phyloP scores from a whole-genome alignment of 805 yeast genomes.

The Maudiozyma pseudohumilis region DNA sequence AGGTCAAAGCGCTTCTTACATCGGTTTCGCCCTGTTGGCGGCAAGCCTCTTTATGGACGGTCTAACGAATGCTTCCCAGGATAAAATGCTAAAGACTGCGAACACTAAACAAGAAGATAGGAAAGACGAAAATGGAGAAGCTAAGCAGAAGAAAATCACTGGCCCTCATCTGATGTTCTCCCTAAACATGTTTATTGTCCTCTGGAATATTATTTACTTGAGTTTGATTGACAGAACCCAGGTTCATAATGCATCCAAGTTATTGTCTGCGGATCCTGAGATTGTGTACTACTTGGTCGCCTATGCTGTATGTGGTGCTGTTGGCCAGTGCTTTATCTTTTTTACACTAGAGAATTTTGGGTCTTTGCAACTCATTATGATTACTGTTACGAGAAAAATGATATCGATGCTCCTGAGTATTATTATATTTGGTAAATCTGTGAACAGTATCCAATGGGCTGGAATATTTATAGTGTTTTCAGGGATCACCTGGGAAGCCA shows the following conservation, averaged over 20 bases:
- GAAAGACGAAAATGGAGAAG: slow-evolving; percentile 6
- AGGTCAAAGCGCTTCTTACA: slow-evolving; percentile 30
- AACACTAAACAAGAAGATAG: slow-evolving; percentile 4
- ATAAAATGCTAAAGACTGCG: slow-evolving; percentile 51
- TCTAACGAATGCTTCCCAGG: slow-evolving; percentile 87
- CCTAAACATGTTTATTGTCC: slow-evolving; percentile 37
- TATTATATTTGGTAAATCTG: slow-evolving; percentile 69
- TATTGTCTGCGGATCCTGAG: slow-evolving; percentile 34
- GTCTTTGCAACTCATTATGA: slow-evolving; percentile 76
- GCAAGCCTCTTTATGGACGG: slow-evolving; percentile 78
- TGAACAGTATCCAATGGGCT: slow-evolving; percentile 57
- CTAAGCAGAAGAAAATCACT: slow-evolving; percentile 34
- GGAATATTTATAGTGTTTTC: slow-evolving; percentile 76
- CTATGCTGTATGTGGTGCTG: slow-evolving; percentile 72
- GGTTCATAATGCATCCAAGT: slow-evolving; percentile 28
- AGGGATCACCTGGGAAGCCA: slow-evolving; percentile 78
- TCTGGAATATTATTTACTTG: slow-evolving; percentile 43
- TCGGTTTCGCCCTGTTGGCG: slow-evolving; percentile 53
- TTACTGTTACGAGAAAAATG: slow-evolving; percentile 95
- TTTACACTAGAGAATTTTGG: slow-evolving; percentile 75
- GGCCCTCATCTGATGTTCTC: slow-evolving; percentile 87
- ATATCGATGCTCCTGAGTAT: slow-evolving; percentile 88
- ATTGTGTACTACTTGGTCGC: slow-evolving; percentile 49
- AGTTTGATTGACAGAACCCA: slow-evolving; percentile 19
- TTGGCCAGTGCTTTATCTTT: slow-evolving; percentile 93